Conservation (phyloP, 495 filamentous ascomycete species). For the Penicillium waksmanii region DNA sequence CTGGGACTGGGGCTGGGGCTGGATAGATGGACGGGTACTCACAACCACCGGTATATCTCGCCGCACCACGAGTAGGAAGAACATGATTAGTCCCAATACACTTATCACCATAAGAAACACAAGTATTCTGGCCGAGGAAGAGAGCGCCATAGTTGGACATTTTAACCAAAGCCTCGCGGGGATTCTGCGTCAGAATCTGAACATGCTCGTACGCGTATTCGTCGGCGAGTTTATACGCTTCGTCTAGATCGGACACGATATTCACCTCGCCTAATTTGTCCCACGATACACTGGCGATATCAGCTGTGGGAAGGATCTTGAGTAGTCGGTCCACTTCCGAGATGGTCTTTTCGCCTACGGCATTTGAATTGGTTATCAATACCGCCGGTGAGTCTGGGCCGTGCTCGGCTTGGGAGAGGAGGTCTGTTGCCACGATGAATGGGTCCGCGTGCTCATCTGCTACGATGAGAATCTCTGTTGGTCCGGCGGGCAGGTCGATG, state of each 20-base stretch:
- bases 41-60: slow-evolving; percentile 50
- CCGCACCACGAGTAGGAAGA: slow-evolving; percentile 52
- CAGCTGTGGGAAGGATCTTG: slow-evolving; percentile 45
- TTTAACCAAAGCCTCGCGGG: slow-evolving; percentile 52
- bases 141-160: slow-evolving; percentile 56
- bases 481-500: slow-evolving; percentile 57
- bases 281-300: slow-evolving; percentile 50
- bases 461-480: slow-evolving; percentile 58
- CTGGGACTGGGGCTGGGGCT: not conserved
- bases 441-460: slow-evolving; percentile 55
- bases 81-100: slow-evolving; percentile 60
- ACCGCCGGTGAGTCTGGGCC: slow-evolving; percentile 55
- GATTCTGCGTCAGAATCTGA: slow-evolving; percentile 53
- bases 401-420: slow-evolving; percentile 57
- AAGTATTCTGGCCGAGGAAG: slow-evolving; percentile 58
- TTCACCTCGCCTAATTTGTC: slow-evolving; percentile 52
- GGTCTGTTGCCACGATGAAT: slow-evolving; percentile 53
- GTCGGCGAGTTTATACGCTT: slow-evolving; percentile 55
- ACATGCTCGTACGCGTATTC: slow-evolving; percentile 58
- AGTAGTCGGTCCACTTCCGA: slow-evolving; percentile 42
- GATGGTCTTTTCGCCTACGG: slow-evolving; percentile 45
- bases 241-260: slow-evolving; percentile 45
- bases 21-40: not conserved
- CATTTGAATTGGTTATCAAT: slow-evolving; percentile 50
- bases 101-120: slow-evolving; percentile 58